Conservation (phyloP, 345 rosid genomes). For the Populus euphratica region DNA sequence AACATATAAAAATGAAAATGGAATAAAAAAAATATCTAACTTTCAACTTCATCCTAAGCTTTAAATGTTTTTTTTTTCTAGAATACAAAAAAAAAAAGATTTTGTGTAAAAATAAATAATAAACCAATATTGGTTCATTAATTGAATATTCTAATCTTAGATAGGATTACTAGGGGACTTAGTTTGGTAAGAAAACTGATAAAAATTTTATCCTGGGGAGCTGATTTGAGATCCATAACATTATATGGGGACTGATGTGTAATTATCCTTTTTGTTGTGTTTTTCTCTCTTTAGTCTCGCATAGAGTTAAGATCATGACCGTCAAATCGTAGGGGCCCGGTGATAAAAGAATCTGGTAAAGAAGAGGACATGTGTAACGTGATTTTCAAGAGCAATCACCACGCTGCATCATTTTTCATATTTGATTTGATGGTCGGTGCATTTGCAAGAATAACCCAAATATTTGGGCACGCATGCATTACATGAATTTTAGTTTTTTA, state of each 20-base stretch:
- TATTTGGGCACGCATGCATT: neutral
- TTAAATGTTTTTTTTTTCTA: too few species aligned
- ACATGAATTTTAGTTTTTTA: neutral
- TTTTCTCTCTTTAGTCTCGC: neutral
- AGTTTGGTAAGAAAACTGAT: neutral
- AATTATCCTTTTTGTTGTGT: neutral
- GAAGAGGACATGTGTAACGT: neutral
- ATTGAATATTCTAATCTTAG: too few species aligned
- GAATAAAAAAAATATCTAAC: too few species aligned
- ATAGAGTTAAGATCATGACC: neutral
- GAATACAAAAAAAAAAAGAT: too few species aligned
- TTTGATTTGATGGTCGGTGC: neutral
- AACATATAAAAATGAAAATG: too few species aligned
- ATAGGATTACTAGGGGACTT: neutral
- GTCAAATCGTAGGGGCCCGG: neutral
- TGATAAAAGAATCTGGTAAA: neutral
- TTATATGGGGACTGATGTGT: neutral
- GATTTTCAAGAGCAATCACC: neutral
- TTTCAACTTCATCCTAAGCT: too few species aligned
- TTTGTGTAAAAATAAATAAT: too few species aligned
- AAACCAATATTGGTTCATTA: too few species aligned
- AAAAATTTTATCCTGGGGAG: neutral
- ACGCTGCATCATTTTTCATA: neutral
- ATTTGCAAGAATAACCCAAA: neutral
- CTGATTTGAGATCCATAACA: neutral